Evolutionary conservation across 1,139 yeast genomes (phyloP).

Genomic region (Geotrichum reessii): DNA sequence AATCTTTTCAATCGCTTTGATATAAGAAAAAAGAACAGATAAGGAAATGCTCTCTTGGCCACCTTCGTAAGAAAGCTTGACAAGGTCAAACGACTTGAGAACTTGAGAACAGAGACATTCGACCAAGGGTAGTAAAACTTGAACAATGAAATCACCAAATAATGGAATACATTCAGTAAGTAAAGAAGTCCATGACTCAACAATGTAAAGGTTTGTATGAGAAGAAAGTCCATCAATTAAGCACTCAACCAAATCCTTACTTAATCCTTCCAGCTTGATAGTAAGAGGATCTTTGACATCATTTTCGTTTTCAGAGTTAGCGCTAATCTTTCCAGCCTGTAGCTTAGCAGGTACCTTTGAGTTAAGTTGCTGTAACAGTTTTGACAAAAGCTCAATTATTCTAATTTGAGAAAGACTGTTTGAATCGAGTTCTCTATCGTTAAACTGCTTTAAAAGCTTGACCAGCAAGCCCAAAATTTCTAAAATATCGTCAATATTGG

Average conservation of each 20-base stretch:
- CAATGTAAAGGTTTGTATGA: slow-evolving; percentile 37
- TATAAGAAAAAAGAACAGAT: slow-evolving; percentile 42
- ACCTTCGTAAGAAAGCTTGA: slow-evolving; percentile 23
- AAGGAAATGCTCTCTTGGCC: slow-evolving; percentile 22
- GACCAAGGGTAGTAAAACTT: slow-evolving; percentile 46
- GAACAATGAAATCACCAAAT: slow-evolving; percentile 48
- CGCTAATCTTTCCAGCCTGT: slow-evolving; percentile 4
- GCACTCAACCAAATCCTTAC: slow-evolving; percentile 28
- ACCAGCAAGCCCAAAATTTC: slow-evolving; percentile 18
- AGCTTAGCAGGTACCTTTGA: slow-evolving; percentile 6
- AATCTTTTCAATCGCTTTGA: slow-evolving; percentile 64
- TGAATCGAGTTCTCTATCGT: slow-evolving; percentile 11
- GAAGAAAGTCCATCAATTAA: slow-evolving; percentile 38
- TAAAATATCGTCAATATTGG: slow-evolving; percentile 15
- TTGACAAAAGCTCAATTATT: slow-evolving; percentile 20
- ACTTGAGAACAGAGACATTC: slow-evolving; percentile 48
- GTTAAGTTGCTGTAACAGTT: slow-evolving; percentile 14
- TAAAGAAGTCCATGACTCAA: slow-evolving; percentile 47
- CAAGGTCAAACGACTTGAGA: slow-evolving; percentile 36
- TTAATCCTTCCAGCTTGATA: slow-evolving; percentile 11
- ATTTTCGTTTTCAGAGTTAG: slow-evolving; percentile 4
- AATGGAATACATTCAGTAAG: slow-evolving; percentile 44
- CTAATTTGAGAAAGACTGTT: slow-evolving; percentile 19
- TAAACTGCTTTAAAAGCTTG: slow-evolving; percentile 18
- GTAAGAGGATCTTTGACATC: slow-evolving; percentile 12